Conservation (phyloP, 2,329 filamentous ascomycete species). For the Fusarium sp. region DNA sequence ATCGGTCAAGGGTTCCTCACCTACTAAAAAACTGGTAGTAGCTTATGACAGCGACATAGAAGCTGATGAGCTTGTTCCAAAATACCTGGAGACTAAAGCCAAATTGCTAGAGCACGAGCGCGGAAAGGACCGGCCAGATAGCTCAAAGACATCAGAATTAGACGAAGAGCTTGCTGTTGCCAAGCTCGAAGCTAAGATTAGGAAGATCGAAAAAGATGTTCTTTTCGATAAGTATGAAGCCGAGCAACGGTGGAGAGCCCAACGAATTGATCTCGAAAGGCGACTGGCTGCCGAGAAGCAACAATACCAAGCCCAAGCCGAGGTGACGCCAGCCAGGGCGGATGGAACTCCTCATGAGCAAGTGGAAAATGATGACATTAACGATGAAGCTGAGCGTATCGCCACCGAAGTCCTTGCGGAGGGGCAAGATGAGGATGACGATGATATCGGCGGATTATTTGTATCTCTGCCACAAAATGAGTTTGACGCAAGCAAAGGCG, state of each 20-base stretch:
- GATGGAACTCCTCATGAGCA: conserved; percentile 39
- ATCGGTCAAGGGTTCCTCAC: conserved; percentile 36
- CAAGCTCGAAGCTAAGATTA: conserved; percentile 77
- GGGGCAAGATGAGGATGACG: conserved; percentile 58
- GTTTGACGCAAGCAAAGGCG: conserved; percentile 66
- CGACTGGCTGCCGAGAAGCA: conserved; percentile 64
- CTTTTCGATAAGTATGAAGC: conserved; percentile 76
- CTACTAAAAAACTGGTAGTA: conserved; percentile 56
- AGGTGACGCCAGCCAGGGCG: conserved; percentile 29
- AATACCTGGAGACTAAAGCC: conserved; percentile 79
- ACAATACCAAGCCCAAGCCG: conserved; percentile 38
- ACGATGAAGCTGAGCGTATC: conserved; percentile 66
- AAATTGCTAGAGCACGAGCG: conserved; percentile 71
- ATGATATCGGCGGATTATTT: conserved; percentile 63
- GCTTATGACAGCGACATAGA: conserved; percentile 77
- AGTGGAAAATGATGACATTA: conserved; percentile 57
- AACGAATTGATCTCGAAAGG: conserved; percentile 68
- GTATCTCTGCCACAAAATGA: conserved; percentile 69
- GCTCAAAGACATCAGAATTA: conserved; percentile 25
- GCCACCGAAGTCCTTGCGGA: conserved; percentile 67
- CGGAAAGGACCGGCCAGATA: conserved; percentile 24
- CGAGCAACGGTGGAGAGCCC: conserved; percentile 71
- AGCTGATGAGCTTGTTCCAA: conserved; percentile 77
- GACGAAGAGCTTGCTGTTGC: conserved; percentile 60
- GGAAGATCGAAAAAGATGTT: conserved; percentile 79